Base-by-base conservation (phyloP, 108 stramenopile genomes). In the Cyclotella cryptica region DNA sequence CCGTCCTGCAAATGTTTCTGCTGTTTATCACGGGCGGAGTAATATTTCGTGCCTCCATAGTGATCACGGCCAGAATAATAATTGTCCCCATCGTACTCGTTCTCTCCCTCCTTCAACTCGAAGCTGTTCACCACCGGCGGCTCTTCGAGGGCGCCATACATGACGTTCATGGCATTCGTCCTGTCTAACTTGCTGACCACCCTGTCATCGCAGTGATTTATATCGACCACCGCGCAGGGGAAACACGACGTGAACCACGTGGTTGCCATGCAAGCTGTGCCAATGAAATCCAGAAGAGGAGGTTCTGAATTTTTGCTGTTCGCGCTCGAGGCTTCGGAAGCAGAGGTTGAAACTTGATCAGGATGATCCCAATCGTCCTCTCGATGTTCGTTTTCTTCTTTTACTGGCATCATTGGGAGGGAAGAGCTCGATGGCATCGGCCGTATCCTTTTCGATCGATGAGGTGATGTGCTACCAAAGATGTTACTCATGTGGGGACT, bases 181-280 rank as follows among this genome's bases (percentile, higher is more conserved):
- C 70, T 64, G 28, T 70, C 64, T n/a, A 82, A 55, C 30, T 66
- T 71, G 35, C 46, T 42, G 18, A 72, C 70, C 3, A 82, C 70
- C 26, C 26, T 52, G 29, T 71, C 70, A 47, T 82, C 74, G 0
- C 24, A 40, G 55, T 82, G 61, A 47, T 75, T 75, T 29, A 82
- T 75, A 42, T 75, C 66, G 6, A 82, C 74, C 29, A 82, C 74
- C 12, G 81, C 71, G 42, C 81, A 82, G 12, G 81, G 81, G 39
- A 82, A 82, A 29, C 81, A 82, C 19, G 63, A 71, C 2, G 81
- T 75, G 28, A 82, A 82, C 81, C 81, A 82, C 13, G 74, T 52
- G 35, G 81, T 65, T 9, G 55, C 81, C 45, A 67, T 41, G 54
- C 81, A 82, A 39, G 74, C 63, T 18, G 74, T 29, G 24, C 70